phyloP scores from a whole-genome alignment of 345 rosid species.

The Salix udensis region DNA sequence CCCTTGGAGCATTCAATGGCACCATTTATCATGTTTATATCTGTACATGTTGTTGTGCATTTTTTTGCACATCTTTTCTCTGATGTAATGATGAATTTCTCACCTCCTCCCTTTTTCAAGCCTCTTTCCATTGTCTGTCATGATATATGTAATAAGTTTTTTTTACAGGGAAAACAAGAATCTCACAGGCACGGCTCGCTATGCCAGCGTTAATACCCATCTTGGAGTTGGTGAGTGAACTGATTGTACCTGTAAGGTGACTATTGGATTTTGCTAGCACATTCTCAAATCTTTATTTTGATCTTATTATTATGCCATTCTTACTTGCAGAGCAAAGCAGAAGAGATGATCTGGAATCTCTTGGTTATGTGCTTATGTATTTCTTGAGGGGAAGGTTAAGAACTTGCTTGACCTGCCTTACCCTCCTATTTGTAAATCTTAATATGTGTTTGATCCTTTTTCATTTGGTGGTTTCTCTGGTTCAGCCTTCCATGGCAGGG shows the following conservation, averaged over 20 bases:
- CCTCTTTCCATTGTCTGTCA: conserved; percentile 3
- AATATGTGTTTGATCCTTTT: conserved; percentile 11
- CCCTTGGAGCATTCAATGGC: background rate
- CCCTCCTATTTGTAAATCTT: background rate
- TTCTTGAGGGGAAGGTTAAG: conserved; percentile 89
- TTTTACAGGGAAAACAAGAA: conserved; percentile 86
- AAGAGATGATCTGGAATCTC: conserved; percentile 99
- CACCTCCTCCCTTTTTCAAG: background rate
- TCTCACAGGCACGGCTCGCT: conserved; percentile 97
- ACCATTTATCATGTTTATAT: background rate
- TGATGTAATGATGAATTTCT: background rate
- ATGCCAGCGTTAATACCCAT: conserved; percentile 96
- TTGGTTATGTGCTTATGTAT: conserved; percentile 96
- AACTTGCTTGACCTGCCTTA: background rate
- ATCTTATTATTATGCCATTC: background rate
- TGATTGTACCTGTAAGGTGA: background rate
- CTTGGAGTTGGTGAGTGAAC: conserved; percentile 80
- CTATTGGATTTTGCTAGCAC: background rate
- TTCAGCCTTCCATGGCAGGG: conserved; percentile 99
- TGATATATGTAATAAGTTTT: conserved; percentile 3
- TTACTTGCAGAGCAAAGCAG: conserved; percentile 85
- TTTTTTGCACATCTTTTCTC: background rate
- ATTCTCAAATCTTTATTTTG: background rate
- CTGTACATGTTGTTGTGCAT: background rate
- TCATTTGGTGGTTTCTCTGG: conserved; percentile 15